Percentiles rank a stretch among this genome's conserved stretches.
These are phyloP conservation scores for Erysiphe pulchra DNA, from an alignment of 2,329 filamentous ascomycete species.

Conservation along the genomic window DNA sequence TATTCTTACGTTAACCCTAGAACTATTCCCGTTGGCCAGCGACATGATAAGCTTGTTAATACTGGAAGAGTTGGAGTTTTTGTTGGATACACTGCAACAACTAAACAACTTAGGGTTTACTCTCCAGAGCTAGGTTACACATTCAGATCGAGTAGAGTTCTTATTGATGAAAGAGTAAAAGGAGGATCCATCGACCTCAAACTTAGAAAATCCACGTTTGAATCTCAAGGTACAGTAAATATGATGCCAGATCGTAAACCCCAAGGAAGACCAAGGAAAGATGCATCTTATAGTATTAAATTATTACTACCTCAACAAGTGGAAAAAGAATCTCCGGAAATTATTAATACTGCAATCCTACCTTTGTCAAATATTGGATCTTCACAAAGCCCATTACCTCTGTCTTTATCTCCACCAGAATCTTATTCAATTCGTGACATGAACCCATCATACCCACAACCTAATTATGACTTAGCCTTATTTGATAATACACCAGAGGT, in stretches of 20 bases:
- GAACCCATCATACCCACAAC: not conserved
- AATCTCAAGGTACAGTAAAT: not conserved
- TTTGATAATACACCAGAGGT: not conserved
- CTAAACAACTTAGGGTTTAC: slow-evolving; percentile 1
- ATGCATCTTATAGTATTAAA: not conserved
- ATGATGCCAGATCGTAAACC: not conserved
- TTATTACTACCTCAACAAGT: too few relatives aligned
- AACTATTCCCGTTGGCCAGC: too few relatives aligned
- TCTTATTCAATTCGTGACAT: too few relatives aligned
- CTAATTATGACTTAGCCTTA: not conserved
- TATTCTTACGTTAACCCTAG: too few relatives aligned
- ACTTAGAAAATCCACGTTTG: not conserved
- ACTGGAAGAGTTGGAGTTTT: too few relatives aligned
- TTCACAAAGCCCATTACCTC: not conserved
- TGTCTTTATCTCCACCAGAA: not conserved
- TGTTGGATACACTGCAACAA: not conserved
- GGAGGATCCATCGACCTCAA: not conserved
- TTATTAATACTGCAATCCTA: not conserved
- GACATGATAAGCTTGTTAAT: too few relatives aligned
- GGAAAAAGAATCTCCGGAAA: too few relatives aligned
- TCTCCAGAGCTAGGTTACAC: not conserved
- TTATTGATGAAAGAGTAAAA: not conserved
- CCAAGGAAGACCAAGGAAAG: not conserved
- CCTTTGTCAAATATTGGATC: not conserved
- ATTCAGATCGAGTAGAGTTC: slow-evolving; percentile 1